Evolutionary conservation across 2,329 filamentous ascomycete genomes (phyloP).

Genomic region (Aspergillus alliaceus): DNA sequence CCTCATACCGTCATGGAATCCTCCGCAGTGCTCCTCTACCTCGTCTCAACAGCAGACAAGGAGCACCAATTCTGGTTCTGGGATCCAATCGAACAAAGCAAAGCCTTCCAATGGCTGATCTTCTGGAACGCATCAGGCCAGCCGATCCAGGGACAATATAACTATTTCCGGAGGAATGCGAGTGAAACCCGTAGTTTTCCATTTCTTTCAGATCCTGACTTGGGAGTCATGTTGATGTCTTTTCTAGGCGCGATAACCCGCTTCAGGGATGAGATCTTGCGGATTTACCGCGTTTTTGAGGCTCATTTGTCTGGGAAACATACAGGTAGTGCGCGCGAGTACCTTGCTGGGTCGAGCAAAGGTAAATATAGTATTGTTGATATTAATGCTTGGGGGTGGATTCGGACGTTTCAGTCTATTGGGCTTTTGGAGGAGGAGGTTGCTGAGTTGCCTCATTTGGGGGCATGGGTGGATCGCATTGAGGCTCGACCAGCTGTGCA

Average conservation of each 20-base stretch:
- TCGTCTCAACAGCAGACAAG: neutral
- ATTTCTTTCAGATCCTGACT: too few relatives aligned
- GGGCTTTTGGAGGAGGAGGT: neutral
- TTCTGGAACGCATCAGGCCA: neutral
- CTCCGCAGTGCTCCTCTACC: neutral
- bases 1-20: neutral
- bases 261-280: neutral
- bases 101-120: neutral
- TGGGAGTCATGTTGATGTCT: neutral
- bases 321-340: neutral
- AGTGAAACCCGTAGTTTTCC: neutral
- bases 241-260: neutral
- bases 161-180: neutral
- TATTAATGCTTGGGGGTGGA: constrained; percentile 3
- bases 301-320: neutral
- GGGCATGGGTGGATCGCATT: neutral
- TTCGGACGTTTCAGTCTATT: neutral
- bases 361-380: constrained; percentile 3
- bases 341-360: neutral
- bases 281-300: neutral
- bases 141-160: neutral
- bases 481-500: neutral
- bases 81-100: neutral
- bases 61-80: neutral
- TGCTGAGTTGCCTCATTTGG: neutral